These are phyloP conservation scores for Lipomyces yamadae DNA, from an alignment of 805 yeast species.

Conservation along the genomic window DNA sequence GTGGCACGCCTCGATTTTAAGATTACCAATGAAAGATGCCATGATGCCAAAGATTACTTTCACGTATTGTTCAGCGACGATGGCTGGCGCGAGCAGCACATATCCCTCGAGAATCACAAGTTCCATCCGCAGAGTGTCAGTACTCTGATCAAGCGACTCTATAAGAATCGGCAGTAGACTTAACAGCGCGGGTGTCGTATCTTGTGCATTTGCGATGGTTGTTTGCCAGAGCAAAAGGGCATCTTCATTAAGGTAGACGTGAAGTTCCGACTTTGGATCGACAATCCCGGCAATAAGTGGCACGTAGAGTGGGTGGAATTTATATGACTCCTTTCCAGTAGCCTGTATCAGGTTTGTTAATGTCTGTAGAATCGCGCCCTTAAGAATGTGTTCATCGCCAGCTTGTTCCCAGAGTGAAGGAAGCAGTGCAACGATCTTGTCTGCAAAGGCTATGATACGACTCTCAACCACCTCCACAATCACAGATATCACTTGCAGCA, in stretches of 20 bases:
- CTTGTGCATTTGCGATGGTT: slow-evolving; percentile 58
- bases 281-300: slow-evolving; percentile 70
- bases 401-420: slow-evolving; percentile 79
- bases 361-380: slow-evolving; percentile 48
- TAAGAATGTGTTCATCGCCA: slow-evolving; percentile 46
- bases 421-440: slow-evolving; percentile 51
- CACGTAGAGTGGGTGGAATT: slow-evolving; percentile 48
- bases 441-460: slow-evolving; percentile 42
- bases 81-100: slow-evolving; percentile 42
- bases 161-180: slow-evolving; percentile 58
- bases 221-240: slow-evolving; percentile 85
- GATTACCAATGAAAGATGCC: slow-evolving; percentile 27
- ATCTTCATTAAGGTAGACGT: slow-evolving; percentile 74
- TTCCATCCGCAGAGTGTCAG: slow-evolving; percentile 49
- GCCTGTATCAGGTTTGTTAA: slow-evolving; percentile 45
- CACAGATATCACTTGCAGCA: slow-evolving; percentile 69
- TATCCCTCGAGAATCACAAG: slow-evolving; percentile 46
- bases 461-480: slow-evolving; percentile 49
- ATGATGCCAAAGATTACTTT: slow-evolving; percentile 34
- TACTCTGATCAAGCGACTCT: slow-evolving; percentile 66
- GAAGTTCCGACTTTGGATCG: slow-evolving; percentile 60
- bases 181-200: slow-evolving; percentile 50
- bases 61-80: slow-evolving; percentile 40
- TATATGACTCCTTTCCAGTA: slow-evolving; percentile 31
- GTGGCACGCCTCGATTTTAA: slow-evolving; percentile 34